Base-by-base conservation (phyloP, 768 basidiomycete species). In the Cubamyces lactineus region DNA sequence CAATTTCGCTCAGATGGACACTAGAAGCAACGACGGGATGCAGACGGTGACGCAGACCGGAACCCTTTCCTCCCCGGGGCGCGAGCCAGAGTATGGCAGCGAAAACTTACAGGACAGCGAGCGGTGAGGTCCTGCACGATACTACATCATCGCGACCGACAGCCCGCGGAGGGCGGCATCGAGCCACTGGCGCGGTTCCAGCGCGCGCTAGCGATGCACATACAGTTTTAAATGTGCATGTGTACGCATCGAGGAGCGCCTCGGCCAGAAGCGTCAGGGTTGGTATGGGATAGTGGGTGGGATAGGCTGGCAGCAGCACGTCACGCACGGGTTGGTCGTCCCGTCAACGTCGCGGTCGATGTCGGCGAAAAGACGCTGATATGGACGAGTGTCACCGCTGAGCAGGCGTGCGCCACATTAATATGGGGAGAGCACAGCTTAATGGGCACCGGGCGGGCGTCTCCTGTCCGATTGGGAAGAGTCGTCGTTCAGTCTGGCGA, bases 391-490 rank as follows among this genome's bases (percentile, higher is more conserved):
- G 42, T 43, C 41, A 54, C 34, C 34, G 34, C 34, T 28, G 48
- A 49, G 13, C 26, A 15, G 24, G 24, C 39, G n/a, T 50, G 57
- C 57, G 57, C 57, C 57, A 57, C 57, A 57, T 57, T 40, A 50
- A 49, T 50, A 41, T 48, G 56, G 56, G 19, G 26, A 48, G 38
- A 50, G 57, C 57, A 57, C 57, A 57, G 57, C 57, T 57, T 50
- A 34, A 9, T 34, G 34, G 34, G 34, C 34, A 34, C 34, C 34
- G 34, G 34, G 34, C 5, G 34, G 11, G 34, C 34, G 34, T 34
- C 34, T 34, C 34, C 34, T 34, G 34, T 34, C 34, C 34, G 34
- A 34, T 34, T 34, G 34, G 34, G 34, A 34, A 34, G 34, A 9
- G 34, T 9, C 5, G 34, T 34, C 34, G 34, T 34, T 4, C 34